Conservation (phyloP, 371 early-diverging fungal genomes). For the Rhizopus delemar region DNA sequence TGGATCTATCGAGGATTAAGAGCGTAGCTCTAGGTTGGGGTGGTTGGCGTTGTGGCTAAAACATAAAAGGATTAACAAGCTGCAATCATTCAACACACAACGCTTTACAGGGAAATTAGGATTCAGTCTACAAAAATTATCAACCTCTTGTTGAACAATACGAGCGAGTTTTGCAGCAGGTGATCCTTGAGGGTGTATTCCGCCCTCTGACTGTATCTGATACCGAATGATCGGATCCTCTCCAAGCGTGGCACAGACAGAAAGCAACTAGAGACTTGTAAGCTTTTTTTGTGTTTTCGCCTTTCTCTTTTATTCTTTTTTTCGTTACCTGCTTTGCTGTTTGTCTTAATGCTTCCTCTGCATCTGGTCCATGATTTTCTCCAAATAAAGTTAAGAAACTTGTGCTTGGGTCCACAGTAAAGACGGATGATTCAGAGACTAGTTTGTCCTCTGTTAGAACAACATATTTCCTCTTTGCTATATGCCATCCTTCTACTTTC, state of each 20-base stretch:
- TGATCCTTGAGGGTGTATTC: constrained; percentile 59
- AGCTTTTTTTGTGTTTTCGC: neutral
- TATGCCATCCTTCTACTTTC: neutral
- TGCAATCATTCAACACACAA: neutral
- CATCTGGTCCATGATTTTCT: constrained; percentile 42
- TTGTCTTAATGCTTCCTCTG: constrained; percentile 51
- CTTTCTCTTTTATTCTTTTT: neutral
- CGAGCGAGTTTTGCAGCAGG: constrained; percentile 60
- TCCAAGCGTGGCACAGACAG: constrained; percentile 76
- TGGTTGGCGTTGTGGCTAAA: constrained; percentile 46
- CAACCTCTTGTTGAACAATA: constrained; percentile 72
- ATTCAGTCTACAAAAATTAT: constrained; percentile 57
- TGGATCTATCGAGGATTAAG: constrained; percentile 87
- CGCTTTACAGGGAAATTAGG: constrained; percentile 61
- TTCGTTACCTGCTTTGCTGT: constrained; percentile 70
- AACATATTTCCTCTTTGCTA: neutral
- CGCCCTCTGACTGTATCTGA: constrained; percentile 65
- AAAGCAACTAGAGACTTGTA: constrained; percentile 50
- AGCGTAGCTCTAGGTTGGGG: constrained; percentile 70
- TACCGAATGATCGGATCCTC: constrained; percentile 89
- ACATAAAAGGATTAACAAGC: neutral
- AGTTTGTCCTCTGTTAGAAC: neutral
- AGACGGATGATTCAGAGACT: constrained; percentile 79
- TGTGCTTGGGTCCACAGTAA: constrained; percentile 71
- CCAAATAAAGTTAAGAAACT: constrained; percentile 69